Conservation (phyloP, 83 land plant genomes). For the Diphasiastrum complanatum region DNA sequence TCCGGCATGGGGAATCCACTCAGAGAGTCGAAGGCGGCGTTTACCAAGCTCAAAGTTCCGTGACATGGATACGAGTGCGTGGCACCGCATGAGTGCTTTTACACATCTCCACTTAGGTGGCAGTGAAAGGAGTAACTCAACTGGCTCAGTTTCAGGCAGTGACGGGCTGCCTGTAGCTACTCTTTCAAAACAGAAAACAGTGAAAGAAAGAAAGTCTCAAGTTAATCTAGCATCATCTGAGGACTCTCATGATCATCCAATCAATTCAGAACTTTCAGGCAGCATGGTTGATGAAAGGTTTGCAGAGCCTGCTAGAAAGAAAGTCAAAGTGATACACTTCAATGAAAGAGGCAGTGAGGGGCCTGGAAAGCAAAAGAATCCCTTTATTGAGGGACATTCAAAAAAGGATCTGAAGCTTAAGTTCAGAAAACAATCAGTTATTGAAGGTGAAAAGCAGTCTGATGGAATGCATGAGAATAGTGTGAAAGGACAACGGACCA, state of each 20-base stretch:
- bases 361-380: too few species aligned
- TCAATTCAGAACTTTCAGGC: conserved; percentile 9
- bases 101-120: neutral
- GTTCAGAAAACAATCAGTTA: conserved; percentile 56
- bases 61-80: conserved; percentile 19
- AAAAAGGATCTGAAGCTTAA: conserved; percentile 61
- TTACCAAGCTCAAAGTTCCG: conserved; percentile 26
- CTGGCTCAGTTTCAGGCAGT: conserved; percentile 5
- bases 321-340: conserved; percentile 15
- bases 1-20: conserved; percentile 21
- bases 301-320: conserved; percentile 14
- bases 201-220: too few species aligned
- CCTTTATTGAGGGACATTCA: conserved; percentile 5
- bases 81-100: conserved; percentile 3
- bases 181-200: neutral
- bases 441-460: conserved; percentile 19
- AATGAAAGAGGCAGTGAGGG: conserved; percentile 19
- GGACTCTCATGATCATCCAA: conserved; percentile 6
- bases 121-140: conserved; percentile 8
- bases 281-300: conserved; percentile 25
- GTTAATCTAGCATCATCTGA: too few species aligned
- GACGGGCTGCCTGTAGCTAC: neutral
- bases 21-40: conserved; percentile 23
- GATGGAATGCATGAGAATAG: conserved; percentile 40
- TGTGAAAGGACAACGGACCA: conserved; percentile 73